Percentiles rank a stretch among this genome's conserved stretches.
Evolutionary conservation across 163 green algal species (phyloP).

Genomic region (Trebouxiophyceae sp.): DNA sequence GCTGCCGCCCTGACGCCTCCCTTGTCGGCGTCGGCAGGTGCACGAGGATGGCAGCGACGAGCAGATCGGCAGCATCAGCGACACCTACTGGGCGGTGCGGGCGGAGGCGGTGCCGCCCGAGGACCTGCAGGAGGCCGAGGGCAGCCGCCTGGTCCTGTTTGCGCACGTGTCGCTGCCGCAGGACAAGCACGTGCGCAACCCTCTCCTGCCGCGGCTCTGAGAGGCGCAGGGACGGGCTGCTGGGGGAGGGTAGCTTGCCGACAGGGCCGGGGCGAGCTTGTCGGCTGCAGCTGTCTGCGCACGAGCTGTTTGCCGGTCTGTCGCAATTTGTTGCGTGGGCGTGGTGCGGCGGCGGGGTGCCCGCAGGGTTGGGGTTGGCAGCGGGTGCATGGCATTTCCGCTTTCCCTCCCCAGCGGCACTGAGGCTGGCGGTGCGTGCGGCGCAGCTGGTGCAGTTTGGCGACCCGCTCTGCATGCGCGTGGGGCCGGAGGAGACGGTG

Average conservation of each 20-base stretch:
- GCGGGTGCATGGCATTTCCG: too few relatives aligned
- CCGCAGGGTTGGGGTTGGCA: too few relatives aligned
- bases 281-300: too few relatives aligned
- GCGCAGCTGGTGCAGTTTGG: slow-evolving; percentile 25
- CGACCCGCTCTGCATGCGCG: slow-evolving; percentile 78
- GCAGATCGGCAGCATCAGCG: slow-evolving; percentile 59
- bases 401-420: too few relatives aligned
- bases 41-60: slow-evolving; percentile 53
- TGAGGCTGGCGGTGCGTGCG: not conserved
- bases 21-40: not conserved
- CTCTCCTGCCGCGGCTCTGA: too few relatives aligned
- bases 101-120: slow-evolving; percentile 63
- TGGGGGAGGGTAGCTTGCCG: too few relatives aligned
- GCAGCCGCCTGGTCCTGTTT: slow-evolving; percentile 26
- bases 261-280: too few relatives aligned
- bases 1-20: not conserved
- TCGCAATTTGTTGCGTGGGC: too few relatives aligned
- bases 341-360: too few relatives aligned
- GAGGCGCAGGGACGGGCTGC: too few relatives aligned
- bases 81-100: slow-evolving; percentile 71
- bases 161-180: slow-evolving; percentile 22
- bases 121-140: slow-evolving; percentile 36
- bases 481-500: slow-evolving; percentile 67
- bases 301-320: too few relatives aligned
- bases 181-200: not conserved